Percentiles rank a stretch among this genome's conserved stretches.
Evolutionary conservation across 805 yeast genomes (phyloP).

Genomic region (Brettanomyces sp.): DNA sequence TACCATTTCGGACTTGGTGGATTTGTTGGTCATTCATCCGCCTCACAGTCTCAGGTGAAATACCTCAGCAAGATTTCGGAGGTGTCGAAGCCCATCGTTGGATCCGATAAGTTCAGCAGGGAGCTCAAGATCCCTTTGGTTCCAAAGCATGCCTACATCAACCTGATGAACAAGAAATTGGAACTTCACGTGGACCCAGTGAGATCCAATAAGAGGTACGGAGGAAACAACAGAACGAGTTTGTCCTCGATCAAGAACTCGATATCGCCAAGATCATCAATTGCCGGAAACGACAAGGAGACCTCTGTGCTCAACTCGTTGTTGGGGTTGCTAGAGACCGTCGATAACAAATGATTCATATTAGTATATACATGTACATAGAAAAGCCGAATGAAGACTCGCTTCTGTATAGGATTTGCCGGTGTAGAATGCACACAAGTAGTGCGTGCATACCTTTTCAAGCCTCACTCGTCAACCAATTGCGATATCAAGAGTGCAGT

Average conservation of each 20-base stretch:
- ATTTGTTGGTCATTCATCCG: slow-evolving; percentile 20
- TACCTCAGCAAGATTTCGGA: slow-evolving; percentile 12
- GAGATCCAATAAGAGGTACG: slow-evolving; percentile 5
- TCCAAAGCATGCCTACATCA: slow-evolving; percentile 18
- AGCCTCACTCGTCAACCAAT: not conserved
- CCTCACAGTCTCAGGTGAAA: slow-evolving; percentile 17
- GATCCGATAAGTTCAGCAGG: slow-evolving; percentile 18
- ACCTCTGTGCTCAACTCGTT: slow-evolving; percentile 14
- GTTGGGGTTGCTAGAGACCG: slow-evolving; percentile 14
- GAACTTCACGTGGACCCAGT: slow-evolving; percentile 19
- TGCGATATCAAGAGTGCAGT: slow-evolving; percentile 52
- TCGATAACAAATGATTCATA: slow-evolving; percentile 9
- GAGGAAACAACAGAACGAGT: slow-evolving; percentile 1
- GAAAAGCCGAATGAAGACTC: not conserved
- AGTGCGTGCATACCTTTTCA: not conserved
- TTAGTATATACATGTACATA: slow-evolving; percentile 1
- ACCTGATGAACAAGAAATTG: slow-evolving; percentile 14
- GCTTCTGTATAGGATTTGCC: not conserved
- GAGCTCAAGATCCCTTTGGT: slow-evolving; percentile 20
- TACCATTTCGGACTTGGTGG: slow-evolving; percentile 52
- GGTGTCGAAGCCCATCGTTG: slow-evolving; percentile 14
- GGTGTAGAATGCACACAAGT: no score
- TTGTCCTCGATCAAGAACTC: slow-evolving; percentile 9
- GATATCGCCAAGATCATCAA: slow-evolving; percentile 12
- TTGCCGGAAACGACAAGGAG: slow-evolving; percentile 13